Conservation (phyloP, 306 rosid species). For the Corylus avellana region DNA sequence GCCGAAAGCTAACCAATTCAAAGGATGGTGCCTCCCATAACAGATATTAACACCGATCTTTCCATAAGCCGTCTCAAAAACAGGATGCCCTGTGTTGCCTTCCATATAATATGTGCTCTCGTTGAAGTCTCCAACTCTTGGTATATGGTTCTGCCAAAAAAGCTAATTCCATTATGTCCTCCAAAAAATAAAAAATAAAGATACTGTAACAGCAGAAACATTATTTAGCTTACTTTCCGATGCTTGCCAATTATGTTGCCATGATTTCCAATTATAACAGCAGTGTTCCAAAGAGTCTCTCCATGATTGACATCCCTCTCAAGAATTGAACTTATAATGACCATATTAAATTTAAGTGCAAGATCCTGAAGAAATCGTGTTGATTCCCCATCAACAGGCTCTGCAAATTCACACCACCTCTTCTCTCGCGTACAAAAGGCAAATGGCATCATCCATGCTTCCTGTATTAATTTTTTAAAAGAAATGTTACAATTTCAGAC, state of each 20-base stretch:
- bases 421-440: constrained; percentile 93
- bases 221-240: constrained; percentile 65
- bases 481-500: constrained; percentile 12
- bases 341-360: constrained; percentile 83
- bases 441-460: constrained; percentile 98
- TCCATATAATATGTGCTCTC: constrained; percentile 97
- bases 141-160: constrained; percentile 80
- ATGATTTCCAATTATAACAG: constrained; percentile 80
- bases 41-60: constrained; percentile 89
- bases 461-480: constrained; percentile 43
- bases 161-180: constrained; percentile 7
- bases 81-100: constrained; percentile 95
- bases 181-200: constrained; percentile 19
- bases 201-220: constrained; percentile 19
- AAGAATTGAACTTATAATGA: constrained; percentile 80
- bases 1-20: constrained; percentile 92
- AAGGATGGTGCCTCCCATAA: constrained; percentile 94
- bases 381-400: constrained; percentile 82
- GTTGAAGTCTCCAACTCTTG: constrained; percentile 90
- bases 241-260: constrained; percentile 89
- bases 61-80: constrained; percentile 82
- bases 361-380: constrained; percentile 63
- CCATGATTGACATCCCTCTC: constrained; percentile 93
- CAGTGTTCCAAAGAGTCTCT: constrained; percentile 51
- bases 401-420: constrained; percentile 96